Percentiles rank a stretch among this genome's conserved stretches.
These are phyloP conservation scores for Funneliformis geosporum DNA, from an alignment of 192 early-diverging fungal genomes.

Conservation along the genomic window DNA sequence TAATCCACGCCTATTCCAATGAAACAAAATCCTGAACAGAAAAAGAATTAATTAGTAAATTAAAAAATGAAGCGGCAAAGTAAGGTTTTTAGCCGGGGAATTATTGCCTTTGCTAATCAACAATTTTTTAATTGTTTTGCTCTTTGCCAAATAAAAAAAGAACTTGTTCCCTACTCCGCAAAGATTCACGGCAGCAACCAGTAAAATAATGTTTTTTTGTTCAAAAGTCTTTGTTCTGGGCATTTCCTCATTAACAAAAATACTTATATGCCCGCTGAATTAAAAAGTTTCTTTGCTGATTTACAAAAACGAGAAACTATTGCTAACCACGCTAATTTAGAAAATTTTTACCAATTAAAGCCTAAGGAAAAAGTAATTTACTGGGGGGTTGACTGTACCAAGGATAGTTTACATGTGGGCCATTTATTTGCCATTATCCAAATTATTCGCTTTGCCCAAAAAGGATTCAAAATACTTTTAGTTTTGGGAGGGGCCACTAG, in stretches of 20 bases:
- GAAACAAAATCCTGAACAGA: not conserved
- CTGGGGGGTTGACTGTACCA: not conserved
- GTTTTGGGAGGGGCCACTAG: constrained; percentile 14
- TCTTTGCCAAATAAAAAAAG: no score
- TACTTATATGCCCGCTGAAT: constrained; percentile 10
- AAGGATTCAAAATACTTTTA: constrained; percentile 5
- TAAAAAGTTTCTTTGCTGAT: constrained; percentile 15
- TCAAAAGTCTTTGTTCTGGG: no score
- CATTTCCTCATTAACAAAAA: no score
- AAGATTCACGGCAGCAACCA: no score
- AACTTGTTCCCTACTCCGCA: no score
- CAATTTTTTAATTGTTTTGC: no score
- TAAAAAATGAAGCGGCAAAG: no score
- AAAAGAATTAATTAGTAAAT: not conserved
- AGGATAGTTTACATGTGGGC: constrained; percentile 10
- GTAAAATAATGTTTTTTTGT: no score
- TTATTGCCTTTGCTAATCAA: no score
- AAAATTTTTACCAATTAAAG: constrained; percentile 26
- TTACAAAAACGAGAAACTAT: constrained; percentile 13
- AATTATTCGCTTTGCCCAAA: constrained; percentile 13
- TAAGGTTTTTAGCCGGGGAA: no score
- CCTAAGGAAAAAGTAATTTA: constrained; percentile 11
- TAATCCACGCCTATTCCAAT: not conserved
- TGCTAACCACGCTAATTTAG: constrained; percentile 22
- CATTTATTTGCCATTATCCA: constrained; percentile 25